A percentile compares a stretch with the other conserved stretches of the same genome.
phyloP scores from a whole-genome alignment of 2,329 filamentous ascomycete species.

The Amylocarpus encephaloides region DNA sequence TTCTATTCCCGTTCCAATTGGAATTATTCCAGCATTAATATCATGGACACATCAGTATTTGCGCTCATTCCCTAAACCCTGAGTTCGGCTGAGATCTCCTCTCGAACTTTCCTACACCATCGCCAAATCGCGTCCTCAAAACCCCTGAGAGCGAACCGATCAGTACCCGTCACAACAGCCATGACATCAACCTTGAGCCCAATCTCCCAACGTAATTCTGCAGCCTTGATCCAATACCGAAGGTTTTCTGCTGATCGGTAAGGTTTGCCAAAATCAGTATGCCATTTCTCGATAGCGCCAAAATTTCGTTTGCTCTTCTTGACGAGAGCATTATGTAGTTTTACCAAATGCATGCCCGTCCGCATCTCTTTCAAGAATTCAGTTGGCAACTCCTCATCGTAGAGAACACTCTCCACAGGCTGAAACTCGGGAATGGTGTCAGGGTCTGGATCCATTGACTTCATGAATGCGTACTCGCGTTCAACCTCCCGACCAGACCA shows the following conservation, averaged over 20 bases:
- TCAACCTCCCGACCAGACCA: conserved; percentile 59
- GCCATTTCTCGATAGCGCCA: conserved; percentile 80
- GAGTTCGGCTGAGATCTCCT: conserved; percentile 72
- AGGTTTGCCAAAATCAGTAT: conserved; percentile 89
- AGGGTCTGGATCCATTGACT: conserved; percentile 60
- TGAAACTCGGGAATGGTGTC: conserved; percentile 63
- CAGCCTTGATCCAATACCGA: conserved; percentile 92
- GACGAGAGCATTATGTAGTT: conserved; percentile 84
- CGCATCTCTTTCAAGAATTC: conserved; percentile 68
- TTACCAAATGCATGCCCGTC: conserved; percentile 74
- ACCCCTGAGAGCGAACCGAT: conserved; percentile 64
- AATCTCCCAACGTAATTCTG: conserved; percentile 88
- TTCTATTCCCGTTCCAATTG: background rate
- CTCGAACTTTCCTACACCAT: conserved; percentile 78
- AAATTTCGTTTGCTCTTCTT: conserved; percentile 80
- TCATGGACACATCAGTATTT: conserved; percentile 1
- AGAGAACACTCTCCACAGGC: conserved; percentile 40
- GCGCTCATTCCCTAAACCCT: conserved; percentile 16
- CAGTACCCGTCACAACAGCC: conserved; percentile 70
- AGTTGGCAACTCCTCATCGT: conserved; percentile 51
- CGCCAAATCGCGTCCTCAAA: conserved; percentile 78
- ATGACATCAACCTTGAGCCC: conserved; percentile 78
- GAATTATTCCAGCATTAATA: conserved; percentile 2
- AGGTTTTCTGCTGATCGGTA: conserved; percentile 93
- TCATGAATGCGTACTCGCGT: conserved; percentile 75